phyloP scores from a whole-genome alignment of 2,329 filamentous ascomycete genomes.

The Xylaria polymorpha region DNA sequence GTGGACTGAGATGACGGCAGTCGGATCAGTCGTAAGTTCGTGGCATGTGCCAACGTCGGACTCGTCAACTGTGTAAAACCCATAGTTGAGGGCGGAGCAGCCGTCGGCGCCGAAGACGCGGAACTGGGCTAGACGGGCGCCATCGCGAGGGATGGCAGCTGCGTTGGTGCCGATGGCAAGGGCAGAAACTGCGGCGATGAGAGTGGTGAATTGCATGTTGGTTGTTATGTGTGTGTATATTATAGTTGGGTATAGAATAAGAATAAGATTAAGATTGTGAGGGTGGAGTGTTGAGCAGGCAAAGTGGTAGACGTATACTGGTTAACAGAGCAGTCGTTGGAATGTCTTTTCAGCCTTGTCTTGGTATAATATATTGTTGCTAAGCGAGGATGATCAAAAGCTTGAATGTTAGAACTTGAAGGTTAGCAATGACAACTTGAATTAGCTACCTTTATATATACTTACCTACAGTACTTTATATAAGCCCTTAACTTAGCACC shows the following conservation, averaged over 20 bases:
- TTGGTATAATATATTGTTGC: not conserved
- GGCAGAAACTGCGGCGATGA: constrained; percentile 41
- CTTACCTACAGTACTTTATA: no score
- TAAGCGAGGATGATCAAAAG: constrained; percentile 8
- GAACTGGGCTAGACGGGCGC: constrained; percentile 46
- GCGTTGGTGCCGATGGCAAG: constrained; percentile 43
- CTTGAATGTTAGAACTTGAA: constrained; percentile 15
- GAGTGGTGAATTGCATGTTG: constrained; percentile 48
- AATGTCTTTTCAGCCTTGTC: not conserved
- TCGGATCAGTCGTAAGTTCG: constrained; percentile 63
- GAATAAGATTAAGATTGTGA: not conserved
- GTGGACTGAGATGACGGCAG: constrained; percentile 37
- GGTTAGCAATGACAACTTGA: not conserved
- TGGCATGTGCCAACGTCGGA: constrained; percentile 43
- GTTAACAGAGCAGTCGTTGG: not conserved
- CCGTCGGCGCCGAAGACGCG: constrained; percentile 44
- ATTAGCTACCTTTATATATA: constrained; percentile 10
- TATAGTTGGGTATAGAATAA: not conserved
- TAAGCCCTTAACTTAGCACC: no score
- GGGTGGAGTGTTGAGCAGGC: not conserved
- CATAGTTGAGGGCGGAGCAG: constrained; percentile 44
- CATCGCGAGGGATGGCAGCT: constrained; percentile 39
- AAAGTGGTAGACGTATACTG: constrained; percentile 1
- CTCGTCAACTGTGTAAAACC: constrained; percentile 46
- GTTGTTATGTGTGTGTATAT: constrained; percentile 4